These are phyloP conservation scores for Blepharisma japonicum DNA, from an alignment of 73 alveolate species.

Conservation along the genomic window DNA sequence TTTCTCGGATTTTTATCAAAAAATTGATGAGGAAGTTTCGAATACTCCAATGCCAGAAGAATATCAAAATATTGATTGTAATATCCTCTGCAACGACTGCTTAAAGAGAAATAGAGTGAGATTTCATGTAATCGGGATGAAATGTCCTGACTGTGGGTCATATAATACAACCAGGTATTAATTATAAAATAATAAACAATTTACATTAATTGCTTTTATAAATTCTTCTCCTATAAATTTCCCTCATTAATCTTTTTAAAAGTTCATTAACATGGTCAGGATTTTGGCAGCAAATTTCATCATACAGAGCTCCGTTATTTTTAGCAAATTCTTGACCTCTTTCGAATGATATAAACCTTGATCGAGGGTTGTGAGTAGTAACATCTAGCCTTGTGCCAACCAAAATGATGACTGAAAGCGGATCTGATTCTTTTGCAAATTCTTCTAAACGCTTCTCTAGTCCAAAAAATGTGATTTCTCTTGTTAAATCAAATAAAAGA, in stretches of 20 bases:
- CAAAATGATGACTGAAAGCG: not conserved
- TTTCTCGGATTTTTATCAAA: not conserved
- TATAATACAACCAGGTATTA: slow-evolving; percentile 25
- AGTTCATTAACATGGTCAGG: not conserved
- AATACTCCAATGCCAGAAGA: slow-evolving; percentile 38
- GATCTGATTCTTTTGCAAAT: not conserved
- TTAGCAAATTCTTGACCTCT: not conserved
- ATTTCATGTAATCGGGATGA: slow-evolving; percentile 27
- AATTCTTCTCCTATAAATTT: not conserved
- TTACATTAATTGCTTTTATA: not conserved
- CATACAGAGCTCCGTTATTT: not conserved
- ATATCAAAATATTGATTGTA: not conserved
- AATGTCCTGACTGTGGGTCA: slow-evolving; percentile 10
- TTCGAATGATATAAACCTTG: not conserved
- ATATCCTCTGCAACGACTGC: slow-evolving; percentile 31
- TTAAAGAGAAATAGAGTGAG: not conserved
- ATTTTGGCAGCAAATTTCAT: not conserved
- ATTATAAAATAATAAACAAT: not conserved
- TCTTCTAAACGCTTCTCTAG: not conserved
- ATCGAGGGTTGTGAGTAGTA: not conserved
- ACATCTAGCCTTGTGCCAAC: slow-evolving; percentile 14
- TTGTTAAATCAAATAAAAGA: slow-evolving; percentile 9
- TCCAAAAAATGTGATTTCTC: not conserved
- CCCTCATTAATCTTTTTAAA: not conserved
- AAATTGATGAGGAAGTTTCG: slow-evolving; percentile 16